Evolutionary conservation across 1,284 basidiomycete species (phyloP), one percentile per base, ranked within the genome.

Genomic region (Polyporus tsugae): DNA sequence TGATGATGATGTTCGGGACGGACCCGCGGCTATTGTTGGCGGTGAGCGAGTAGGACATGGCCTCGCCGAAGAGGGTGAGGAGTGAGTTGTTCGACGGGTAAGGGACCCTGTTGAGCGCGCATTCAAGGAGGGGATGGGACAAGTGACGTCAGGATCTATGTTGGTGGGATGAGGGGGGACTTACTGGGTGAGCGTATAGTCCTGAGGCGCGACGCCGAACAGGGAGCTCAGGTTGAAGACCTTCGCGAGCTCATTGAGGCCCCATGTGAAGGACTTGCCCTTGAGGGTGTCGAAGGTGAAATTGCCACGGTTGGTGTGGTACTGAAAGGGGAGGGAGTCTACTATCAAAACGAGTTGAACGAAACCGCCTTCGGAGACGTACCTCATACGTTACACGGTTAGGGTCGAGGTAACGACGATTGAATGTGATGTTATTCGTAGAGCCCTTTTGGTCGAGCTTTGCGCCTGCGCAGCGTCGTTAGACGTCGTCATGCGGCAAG

Each of bases 361-460:
- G 46, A 49, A 25, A 49, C 22, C 22, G 22, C 46, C 22, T 49
- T 25, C 10, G 1, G 6, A 19, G 36, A 67, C 77, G 36, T 71
- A 90, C 90, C 82, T 91, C 85, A 70, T 90, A 94, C 0, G 92
- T 90, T 35, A 91, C 86, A 46, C 87, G 87, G 74, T 94, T 94
- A 33, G 91, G 84, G 75, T 94, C 93, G 9, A 94, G 81, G 77
- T 94, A 94, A 35, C 92, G 85, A 46, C 92, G 83, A 49, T 84
- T 86, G 77, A 93, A 91, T 0, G 85, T 85, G 59, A 93, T 78
- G 75, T 87, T 85, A 70, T 83, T 80, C 25, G 72, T 82, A 65
- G 81, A 83, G 57, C 79, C 80, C 38, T 76, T 79, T 22, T 79
- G 67, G 63, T 86, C 83, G 4, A 91, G 80, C 39, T 90, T 83